Evolutionary conservation across 2,329 filamentous ascomycete species (phyloP), one percentile per base, ranked within the genome.

Genomic region (Plenodomus tracheiphilus): DNA sequence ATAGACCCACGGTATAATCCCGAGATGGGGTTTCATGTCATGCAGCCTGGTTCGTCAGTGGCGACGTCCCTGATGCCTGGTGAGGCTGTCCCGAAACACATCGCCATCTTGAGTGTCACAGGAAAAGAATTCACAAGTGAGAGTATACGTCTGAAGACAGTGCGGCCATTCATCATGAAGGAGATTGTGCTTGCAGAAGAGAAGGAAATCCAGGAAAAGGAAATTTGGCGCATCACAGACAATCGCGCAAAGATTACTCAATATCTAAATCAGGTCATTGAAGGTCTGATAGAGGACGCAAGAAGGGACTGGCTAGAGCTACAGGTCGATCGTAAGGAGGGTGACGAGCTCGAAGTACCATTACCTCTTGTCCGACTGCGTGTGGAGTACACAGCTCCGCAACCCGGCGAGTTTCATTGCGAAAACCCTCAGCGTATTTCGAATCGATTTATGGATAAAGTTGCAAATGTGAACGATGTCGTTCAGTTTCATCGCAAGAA

Each of bases 371-470:
- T 99, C 34, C 85, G 94, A 17, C 81, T 99, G 15, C 91, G 92
- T 53, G 92, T 99, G 1, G 94, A 99, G 65, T 94, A 91, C 58
- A 88, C 89, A 0, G 85, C 91, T 0, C 88, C 88, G 0, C 90
- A 95, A 22, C 91, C 91, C 3, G 89, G 91, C 13, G 84, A 85
- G 30, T 99, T 91, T 64, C 89, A 97, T 59, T 87, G 88, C 56
- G 94, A 97, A 70, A 99, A 99, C 53, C 92, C 94, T 0, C 94
- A 97, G 69, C 85, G 94, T 8, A 97, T 97, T 65, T 97, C 93
- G 0, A 96, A 96, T 68, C 84, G 91, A 2, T 99, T 97, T 61
- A 81, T 88, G 1, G 88, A 86, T n/a, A 89, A 85, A 65, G 93
- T 99, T 1, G 94, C 94, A 50, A 99, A 99, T 66, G 86, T 87